Percentiles rank a stretch among this genome's conserved stretches.
Evolutionary conservation across 495 filamentous ascomycete species (phyloP).

Genomic region (Cercophora scortea): DNA sequence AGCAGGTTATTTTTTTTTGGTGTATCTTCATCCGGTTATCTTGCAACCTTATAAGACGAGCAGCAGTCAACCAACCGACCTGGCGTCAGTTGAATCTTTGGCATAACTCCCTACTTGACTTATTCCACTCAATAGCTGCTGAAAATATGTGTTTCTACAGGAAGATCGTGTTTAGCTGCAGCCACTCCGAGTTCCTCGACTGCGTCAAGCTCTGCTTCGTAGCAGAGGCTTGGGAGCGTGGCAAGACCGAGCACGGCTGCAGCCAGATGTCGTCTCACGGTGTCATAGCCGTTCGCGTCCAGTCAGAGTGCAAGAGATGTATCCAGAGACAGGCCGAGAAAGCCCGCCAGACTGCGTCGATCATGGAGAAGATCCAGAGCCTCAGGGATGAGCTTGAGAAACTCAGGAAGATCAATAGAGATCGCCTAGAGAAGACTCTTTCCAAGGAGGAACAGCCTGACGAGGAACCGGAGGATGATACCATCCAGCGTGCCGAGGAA

Average conservation of each 20-base stretch:
- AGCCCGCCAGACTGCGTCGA: background rate
- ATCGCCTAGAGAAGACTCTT: too few species aligned
- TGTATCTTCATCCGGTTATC: too few species aligned
- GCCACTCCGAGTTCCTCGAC: constrained; percentile 15
- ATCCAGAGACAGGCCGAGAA: background rate
- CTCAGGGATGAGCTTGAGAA: background rate
- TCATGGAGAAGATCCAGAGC: constrained; percentile 1
- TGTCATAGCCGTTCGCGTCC: constrained; percentile 7
- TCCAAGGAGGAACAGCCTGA: too few species aligned
- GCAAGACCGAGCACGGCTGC: constrained; percentile 13
- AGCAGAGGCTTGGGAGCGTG: constrained; percentile 10
- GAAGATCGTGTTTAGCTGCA: constrained; percentile 19
- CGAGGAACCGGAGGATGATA: too few species aligned
- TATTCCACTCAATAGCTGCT: too few species aligned
- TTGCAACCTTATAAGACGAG: too few species aligned
- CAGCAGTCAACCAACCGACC: too few species aligned
- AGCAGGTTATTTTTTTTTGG: too few species aligned
- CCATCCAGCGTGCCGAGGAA: too few species aligned
- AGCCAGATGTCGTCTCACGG: constrained; percentile 14
- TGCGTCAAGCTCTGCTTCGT: constrained; percentile 8
- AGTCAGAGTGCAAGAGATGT: constrained; percentile 12
- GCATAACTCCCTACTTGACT: too few species aligned
- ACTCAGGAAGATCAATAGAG: too few species aligned
- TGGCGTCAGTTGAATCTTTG: too few species aligned
- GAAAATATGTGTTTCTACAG: constrained; percentile 23